Evolutionary conservation across 2,329 filamentous ascomycete genomes (phyloP).

Genomic region (Emmonsiellopsis sp.): DNA sequence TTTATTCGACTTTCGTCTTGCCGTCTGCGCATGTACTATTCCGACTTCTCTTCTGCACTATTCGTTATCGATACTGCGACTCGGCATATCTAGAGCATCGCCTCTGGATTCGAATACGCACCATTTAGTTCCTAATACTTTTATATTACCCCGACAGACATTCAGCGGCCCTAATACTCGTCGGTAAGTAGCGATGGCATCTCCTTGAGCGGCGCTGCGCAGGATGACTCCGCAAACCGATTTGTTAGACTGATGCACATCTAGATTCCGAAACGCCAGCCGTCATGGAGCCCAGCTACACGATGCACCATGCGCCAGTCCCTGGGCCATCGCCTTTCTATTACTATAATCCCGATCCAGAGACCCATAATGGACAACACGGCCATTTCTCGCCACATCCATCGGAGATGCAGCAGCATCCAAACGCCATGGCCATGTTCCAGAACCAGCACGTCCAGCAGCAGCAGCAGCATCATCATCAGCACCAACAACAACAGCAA

Average conservation of each 20-base stretch:
- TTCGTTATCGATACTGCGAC: background rate
- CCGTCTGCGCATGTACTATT: constrained; percentile 2
- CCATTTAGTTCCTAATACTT: constrained; percentile 2
- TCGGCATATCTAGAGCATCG: background rate
- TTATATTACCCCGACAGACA: background rate
- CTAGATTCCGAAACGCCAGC: background rate
- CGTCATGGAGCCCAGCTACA: constrained; percentile 59
- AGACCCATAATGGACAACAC: constrained; percentile 63
- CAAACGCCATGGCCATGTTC: constrained; percentile 20
- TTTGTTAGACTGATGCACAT: background rate
- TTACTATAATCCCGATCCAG: constrained; percentile 75
- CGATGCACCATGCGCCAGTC: constrained; percentile 40
- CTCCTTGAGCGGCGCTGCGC: background rate
- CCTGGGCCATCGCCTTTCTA: constrained; percentile 63
- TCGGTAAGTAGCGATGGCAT: background rate
- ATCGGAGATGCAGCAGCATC: constrained; percentile 32
- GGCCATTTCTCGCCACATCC: constrained; percentile 64
- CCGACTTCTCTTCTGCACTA: background rate
- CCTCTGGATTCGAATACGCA: background rate
- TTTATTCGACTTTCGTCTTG: background rate
- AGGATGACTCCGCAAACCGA: background rate
- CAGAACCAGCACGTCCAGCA: constrained; percentile 30
- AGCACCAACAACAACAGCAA: constrained; percentile 13
- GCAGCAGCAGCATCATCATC: constrained; percentile 33
- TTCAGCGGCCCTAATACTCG: background rate